Conservation (phyloP, 106 monocot species). For the Platanthera guangdongensis region DNA sequence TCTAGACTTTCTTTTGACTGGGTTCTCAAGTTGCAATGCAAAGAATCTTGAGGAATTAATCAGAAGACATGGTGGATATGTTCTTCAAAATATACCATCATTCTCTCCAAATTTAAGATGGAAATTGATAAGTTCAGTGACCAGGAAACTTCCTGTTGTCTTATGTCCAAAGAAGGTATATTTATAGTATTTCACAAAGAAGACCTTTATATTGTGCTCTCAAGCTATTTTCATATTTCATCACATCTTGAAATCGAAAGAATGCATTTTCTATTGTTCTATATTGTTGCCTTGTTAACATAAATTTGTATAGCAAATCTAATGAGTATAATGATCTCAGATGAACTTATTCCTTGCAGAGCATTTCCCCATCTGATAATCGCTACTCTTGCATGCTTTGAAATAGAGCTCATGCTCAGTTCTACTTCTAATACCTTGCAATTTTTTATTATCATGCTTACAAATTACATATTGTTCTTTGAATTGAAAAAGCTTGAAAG, state of each 20-base stretch:
- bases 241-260: not conserved
- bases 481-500: not conserved
- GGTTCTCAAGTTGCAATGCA: constrained; percentile 46
- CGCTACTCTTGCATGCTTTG: not conserved
- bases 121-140: constrained; percentile 2
- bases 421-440: not conserved
- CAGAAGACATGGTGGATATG: constrained; percentile 54
- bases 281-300: not conserved
- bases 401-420: not conserved
- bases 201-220: not conserved
- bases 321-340: not conserved
- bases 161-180: constrained; percentile 68
- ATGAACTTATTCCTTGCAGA: not conserved
- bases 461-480: not conserved
- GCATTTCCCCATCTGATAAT: not conserved
- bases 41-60: constrained; percentile 53
- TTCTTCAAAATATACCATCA: constrained; percentile 53
- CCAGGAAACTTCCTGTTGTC: constrained; percentile 42
- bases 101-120: constrained; percentile 17
- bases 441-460: not conserved
- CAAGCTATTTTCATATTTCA: not conserved
- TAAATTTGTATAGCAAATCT: not conserved
- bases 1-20: constrained; percentile 80
- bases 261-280: not conserved
- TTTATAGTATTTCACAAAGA: not conserved